These are phyloP conservation scores for Cryptomeria japonica DNA, from an alignment of 75 land plant species.

Conservation along the genomic window DNA sequence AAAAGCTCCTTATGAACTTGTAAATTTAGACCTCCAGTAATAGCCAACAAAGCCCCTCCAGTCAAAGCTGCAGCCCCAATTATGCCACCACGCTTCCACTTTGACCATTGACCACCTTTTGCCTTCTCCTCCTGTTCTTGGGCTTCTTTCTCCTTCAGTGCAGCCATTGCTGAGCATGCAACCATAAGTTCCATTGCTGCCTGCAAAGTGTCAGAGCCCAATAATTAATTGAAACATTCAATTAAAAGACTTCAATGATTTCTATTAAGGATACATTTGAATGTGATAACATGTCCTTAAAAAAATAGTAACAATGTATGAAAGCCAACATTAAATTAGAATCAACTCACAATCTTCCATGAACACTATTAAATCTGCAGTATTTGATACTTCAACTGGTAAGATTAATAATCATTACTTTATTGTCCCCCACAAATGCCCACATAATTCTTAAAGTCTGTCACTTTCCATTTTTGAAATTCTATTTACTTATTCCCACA, in stretches of 20 bases:
- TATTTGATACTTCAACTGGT: neutral
- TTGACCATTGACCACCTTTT: conserved; percentile 54
- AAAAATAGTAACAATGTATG: neutral
- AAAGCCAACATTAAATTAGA: neutral
- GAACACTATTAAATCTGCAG: neutral
- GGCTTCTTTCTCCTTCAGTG: conserved; percentile 52
- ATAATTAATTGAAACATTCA: neutral
- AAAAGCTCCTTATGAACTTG: no score
- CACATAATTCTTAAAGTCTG: no score
- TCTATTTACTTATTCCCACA: no score
- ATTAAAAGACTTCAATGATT: neutral
- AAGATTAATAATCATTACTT: neutral
- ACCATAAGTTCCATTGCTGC: conserved; percentile 93
- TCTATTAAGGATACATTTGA: neutral
- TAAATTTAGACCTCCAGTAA: conserved; percentile 79
- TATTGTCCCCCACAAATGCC: no score
- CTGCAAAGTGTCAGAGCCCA: conserved; percentile 27
- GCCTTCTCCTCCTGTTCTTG: conserved; percentile 34
- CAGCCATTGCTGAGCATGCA: conserved; percentile 91
- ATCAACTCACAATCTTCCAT: neutral
- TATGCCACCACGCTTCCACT: conserved; percentile 94
- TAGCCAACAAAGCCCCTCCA: conserved; percentile 91
- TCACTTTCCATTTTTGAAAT: no score
- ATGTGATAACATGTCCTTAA: neutral
- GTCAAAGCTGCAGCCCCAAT: conserved; percentile 99